Evolutionary conservation across 345 rosid genomes (phyloP), one percentile per base, ranked within the genome.

Genomic region (Erysimum cheiranthoides): DNA sequence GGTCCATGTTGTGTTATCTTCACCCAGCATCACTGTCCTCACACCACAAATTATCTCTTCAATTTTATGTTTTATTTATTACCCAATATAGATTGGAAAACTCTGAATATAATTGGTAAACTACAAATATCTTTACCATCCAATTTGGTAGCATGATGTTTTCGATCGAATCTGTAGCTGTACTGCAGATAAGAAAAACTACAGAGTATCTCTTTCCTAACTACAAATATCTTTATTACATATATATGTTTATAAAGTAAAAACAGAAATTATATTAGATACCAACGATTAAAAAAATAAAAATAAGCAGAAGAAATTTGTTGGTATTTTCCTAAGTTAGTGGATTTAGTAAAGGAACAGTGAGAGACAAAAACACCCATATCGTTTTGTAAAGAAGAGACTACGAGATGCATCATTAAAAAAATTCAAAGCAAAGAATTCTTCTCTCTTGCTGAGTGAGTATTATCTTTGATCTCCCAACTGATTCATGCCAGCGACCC

Each of bases 71-170:
- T 43, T 30, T 25, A 40, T 9, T 40, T 13, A 62, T 42, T 27
- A 42, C 52, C 52, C 52, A 43, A 14, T 35, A 27, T 42, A 62
- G 67, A 40, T 27, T 42, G 25, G 52, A 62, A 39, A 18, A 17
- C 61, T 56, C 3, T 56, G 25, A 31, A 31, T 56, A 31, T 31
- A 56, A 40, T 27, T 27, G 36, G 36, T 27, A 39, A 6, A 17
- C 21, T 62, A 62, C 36, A 62, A 8, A 62, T 25, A 62, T 42
- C 42, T 27, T 30, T 28, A 21, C 30, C 69, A 65, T 46, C 56
- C 69, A 31, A 46, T 64, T 10, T 64, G 28, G 42, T 46, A 47
- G 54, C 56, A 43, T 63, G 38, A 39, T 21, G 49, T 61, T 62
- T 62, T 62, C 51, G 67, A 62, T 62, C 51, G 67, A 62, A 42